Evolutionary conservation across 2,329 filamentous ascomycete genomes (phyloP), one percentile per base, ranked within the genome.

Genomic region (Diaporthe citrichinensis): DNA sequence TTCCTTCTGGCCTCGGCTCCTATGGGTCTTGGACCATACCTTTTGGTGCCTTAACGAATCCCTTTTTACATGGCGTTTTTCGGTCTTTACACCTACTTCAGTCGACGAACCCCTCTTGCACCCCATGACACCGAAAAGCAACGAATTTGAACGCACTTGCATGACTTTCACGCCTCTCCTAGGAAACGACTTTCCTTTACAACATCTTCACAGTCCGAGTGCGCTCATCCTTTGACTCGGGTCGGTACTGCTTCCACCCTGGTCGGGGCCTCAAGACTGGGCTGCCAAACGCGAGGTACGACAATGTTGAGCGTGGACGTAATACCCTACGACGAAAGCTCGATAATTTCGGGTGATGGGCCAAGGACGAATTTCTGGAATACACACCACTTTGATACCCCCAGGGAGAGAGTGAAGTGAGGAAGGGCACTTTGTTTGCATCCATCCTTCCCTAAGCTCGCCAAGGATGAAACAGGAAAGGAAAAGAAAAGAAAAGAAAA

Each of bases 301-400:
- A 14, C 3, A 39, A 28, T 39, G 31, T 69, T 55, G 65, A 55
- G 12, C 49, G 20, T 25, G 65, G 65, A 69, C 34, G n/a, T 55
- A 55, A 41, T 41, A 69, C 31, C 34, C 46, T n/a, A 67, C 3
- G 36, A 55, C 49, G 15, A 69, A 51, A 23, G 49, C 49, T 53
- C 15, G 34, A 28, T 4, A 25, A 41, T 28, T 41, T 31, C n/a
- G 65, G n/a, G 49, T 15, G 9, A 55, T 25, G 31, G 31, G 65
- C 65, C n/a, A 55, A 69, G 65, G 49, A 69, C 34, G 49, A 69
- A 55, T 55, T 69, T 69, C 34, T n/a, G 65, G 31, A 55, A 69
- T 49, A 41, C 34, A 69, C 34, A 68, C 20, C 65, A 69, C 49
- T 69, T 69, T 69, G 65, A 69, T 69, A 69, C 65, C 65, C 65